Percentiles rank a stretch among this genome's conserved stretches.
Conservation (phyloP, 257 asterid genomes). For the Prunella vulgaris region DNA sequence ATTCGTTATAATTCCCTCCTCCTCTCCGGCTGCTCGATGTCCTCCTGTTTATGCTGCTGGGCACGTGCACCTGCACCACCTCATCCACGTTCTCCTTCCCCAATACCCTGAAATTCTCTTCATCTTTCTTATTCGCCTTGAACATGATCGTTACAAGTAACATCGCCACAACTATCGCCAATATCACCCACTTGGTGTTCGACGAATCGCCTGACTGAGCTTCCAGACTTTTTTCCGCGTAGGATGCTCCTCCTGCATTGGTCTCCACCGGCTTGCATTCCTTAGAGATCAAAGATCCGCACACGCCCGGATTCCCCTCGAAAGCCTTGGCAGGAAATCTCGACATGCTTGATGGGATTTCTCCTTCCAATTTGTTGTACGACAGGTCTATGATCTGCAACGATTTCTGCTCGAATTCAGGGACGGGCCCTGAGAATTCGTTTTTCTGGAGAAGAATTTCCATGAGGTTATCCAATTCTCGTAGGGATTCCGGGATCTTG, state of each 20-base stretch:
- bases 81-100: slow-evolving; percentile 51
- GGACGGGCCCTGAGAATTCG: slow-evolving; percentile 60
- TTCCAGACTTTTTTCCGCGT: neutral
- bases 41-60: slow-evolving; percentile 27
- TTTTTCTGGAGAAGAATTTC: slow-evolving; percentile 45
- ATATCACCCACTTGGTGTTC: slow-evolving; percentile 48
- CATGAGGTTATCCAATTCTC: slow-evolving; percentile 22
- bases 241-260: neutral
- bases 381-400: slow-evolving; percentile 38
- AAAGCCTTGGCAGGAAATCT: slow-evolving; percentile 44
- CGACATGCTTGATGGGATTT: slow-evolving; percentile 50
- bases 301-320: slow-evolving; percentile 48
- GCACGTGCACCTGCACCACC: slow-evolving; percentile 36
- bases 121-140: slow-evolving; percentile 41
- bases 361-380: slow-evolving; percentile 59
- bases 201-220: neutral
- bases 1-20: slow-evolving; percentile 17
- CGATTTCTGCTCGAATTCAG: slow-evolving; percentile 38
- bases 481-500: slow-evolving; percentile 49
- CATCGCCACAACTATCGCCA: slow-evolving; percentile 47
- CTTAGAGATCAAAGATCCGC: slow-evolving; percentile 46
- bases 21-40: slow-evolving; percentile 22
- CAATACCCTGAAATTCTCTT: slow-evolving; percentile 33
- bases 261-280: slow-evolving; percentile 24
- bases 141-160: slow-evolving; percentile 46